phyloP scores from a whole-genome alignment of 495 filamentous ascomycete genomes.

The Gamarada debralockiae region DNA sequence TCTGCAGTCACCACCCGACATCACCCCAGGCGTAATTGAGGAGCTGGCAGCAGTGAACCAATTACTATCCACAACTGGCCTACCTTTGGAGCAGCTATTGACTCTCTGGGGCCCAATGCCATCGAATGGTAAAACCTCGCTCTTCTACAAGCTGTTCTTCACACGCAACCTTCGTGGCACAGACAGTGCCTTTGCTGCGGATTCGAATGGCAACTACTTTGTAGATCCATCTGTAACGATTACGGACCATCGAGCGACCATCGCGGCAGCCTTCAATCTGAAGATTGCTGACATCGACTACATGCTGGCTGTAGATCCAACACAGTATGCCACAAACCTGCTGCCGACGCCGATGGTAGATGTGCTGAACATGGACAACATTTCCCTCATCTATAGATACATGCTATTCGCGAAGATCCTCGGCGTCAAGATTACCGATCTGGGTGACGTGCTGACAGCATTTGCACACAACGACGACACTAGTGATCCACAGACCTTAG shows the following conservation, averaged over 20 bases:
- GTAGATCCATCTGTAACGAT: slow-evolving; percentile 3
- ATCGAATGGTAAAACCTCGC: neutral
- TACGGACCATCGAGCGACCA: neutral
- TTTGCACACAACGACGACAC: neutral
- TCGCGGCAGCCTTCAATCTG: slow-evolving; percentile 19
- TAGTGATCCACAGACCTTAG: neutral
- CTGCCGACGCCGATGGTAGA: no score
- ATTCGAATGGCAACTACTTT: slow-evolving; percentile 14
- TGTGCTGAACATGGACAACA: slow-evolving; percentile 5
- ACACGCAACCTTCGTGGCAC: neutral
- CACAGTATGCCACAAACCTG: no score
- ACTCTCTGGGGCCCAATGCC: slow-evolving; percentile 17
- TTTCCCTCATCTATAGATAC: slow-evolving; percentile 18
- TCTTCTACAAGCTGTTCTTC: slow-evolving; percentile 22
- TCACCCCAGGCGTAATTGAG: neutral
- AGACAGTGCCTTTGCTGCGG: slow-evolving; percentile 18
- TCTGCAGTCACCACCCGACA: neutral
- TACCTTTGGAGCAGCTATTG: slow-evolving; percentile 1
- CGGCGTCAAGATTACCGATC: slow-evolving; percentile 1
- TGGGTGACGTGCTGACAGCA: neutral
- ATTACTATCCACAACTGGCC: slow-evolving; percentile 6
- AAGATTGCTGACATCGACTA: neutral
- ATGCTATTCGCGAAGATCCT: slow-evolving; percentile 11
- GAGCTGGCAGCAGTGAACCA: slow-evolving; percentile 6
- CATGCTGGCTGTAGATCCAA: no score